Percentiles rank a stretch among this genome's conserved stretches.
phyloP scores from a whole-genome alignment of 768 basidiomycete genomes.

The Boletus vinaceobasis region DNA sequence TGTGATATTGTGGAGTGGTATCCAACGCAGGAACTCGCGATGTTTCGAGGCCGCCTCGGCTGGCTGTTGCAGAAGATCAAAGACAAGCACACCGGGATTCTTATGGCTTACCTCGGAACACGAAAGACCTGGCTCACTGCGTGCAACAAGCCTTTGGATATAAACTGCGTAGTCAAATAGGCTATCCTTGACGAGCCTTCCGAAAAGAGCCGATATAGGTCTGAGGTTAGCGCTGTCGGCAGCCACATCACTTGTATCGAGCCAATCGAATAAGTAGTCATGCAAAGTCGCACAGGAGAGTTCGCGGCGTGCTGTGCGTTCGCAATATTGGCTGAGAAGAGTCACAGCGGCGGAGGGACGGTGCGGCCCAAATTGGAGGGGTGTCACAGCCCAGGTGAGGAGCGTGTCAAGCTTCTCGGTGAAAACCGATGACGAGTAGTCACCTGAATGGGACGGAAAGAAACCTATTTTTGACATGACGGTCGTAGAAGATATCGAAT shows the following conservation, averaged over 20 bases:
- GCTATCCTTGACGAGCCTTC: conserved; percentile 64
- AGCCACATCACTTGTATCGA: conserved; percentile 64
- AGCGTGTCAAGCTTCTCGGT: conserved; percentile 69
- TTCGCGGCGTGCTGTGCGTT: conserved; percentile 61
- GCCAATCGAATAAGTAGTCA: conserved; percentile 77
- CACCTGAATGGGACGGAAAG: conserved; percentile 45
- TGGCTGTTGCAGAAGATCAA: conserved; percentile 7
- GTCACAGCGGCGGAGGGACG: conserved; percentile 72
- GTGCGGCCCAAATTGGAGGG: conserved; percentile 80
- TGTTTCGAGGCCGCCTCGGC: conserved; percentile 50
- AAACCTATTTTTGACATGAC: conserved; percentile 56
- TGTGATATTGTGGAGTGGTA: conserved; percentile 61
- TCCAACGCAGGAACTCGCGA: conserved; percentile 65
- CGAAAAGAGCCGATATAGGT: conserved; percentile 65
- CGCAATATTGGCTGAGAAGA: conserved; percentile 61
- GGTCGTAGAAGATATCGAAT: conserved; percentile 67
- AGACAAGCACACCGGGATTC: not conserved
- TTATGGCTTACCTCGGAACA: conserved; percentile 44
- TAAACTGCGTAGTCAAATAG: conserved; percentile 75
- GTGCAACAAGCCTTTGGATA: conserved; percentile 76
- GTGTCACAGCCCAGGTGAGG: conserved; percentile 78
- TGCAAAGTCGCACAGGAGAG: conserved; percentile 62
- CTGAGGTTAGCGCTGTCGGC: conserved; percentile 53
- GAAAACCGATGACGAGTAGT: conserved; percentile 43
- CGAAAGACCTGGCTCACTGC: conserved; percentile 64